phyloP scores from a whole-genome alignment of 306 rosid species.

The Luffa aegyptiaca region DNA sequence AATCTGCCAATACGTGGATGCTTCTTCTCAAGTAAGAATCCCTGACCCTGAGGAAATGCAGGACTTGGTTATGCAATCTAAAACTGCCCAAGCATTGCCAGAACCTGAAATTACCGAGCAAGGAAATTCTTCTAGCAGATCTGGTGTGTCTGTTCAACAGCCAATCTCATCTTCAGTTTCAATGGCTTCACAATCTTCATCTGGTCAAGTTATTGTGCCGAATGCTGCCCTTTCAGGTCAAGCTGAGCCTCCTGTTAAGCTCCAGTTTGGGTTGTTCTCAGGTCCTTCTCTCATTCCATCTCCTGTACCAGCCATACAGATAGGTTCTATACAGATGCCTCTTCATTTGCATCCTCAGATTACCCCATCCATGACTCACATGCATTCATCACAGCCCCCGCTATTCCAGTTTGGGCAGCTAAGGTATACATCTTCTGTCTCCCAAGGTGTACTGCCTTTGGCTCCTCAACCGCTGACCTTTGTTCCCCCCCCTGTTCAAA shows the following conservation, averaged over 20 bases:
- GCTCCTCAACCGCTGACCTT: constrained; percentile 72
- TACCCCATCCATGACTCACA: constrained; percentile 54
- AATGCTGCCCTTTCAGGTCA: constrained; percentile 42
- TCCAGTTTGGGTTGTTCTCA: constrained; percentile 94
- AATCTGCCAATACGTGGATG: constrained; percentile 34
- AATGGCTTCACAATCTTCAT: constrained; percentile 29
- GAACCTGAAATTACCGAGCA: constrained; percentile 33
- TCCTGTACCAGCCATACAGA: constrained; percentile 90
- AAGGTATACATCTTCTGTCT: constrained; percentile 59
- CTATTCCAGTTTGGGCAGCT: constrained; percentile 97
- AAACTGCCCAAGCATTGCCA: constrained; percentile 21
- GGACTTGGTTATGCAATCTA: constrained; percentile 40
- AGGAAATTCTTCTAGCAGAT: constrained; percentile 36
- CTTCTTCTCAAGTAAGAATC: constrained; percentile 32
- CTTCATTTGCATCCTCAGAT: constrained; percentile 80
- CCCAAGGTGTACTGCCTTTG: constrained; percentile 72
- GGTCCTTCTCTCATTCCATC: constrained; percentile 96
- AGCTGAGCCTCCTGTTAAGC: constrained; percentile 68
- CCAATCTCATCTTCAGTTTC: constrained; percentile 31
- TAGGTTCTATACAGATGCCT: constrained; percentile 99
- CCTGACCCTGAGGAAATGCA: constrained; percentile 48
- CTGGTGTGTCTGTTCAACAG: constrained; percentile 39
- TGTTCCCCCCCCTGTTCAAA: constrained; percentile 57
- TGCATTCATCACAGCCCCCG: constrained; percentile 78
- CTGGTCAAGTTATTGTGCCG: constrained; percentile 36